Evolutionary conservation across 768 basidiomycete species (phyloP).

Genomic region (Kockovaella imperatae): DNA sequence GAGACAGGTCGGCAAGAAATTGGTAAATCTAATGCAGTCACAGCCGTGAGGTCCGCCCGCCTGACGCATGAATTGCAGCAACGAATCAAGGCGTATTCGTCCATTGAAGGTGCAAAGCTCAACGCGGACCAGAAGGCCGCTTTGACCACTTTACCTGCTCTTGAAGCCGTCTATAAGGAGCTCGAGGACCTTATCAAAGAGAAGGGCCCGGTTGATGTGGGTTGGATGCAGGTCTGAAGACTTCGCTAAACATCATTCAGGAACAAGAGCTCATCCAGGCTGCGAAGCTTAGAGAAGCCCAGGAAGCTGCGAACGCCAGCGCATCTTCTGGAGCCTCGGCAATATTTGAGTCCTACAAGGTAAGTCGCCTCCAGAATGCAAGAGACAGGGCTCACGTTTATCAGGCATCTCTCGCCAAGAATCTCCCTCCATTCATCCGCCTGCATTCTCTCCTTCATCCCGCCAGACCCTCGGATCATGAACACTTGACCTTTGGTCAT

Average conservation of each 20-base stretch:
- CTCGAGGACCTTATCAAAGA: conserved; percentile 74
- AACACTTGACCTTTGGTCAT: conserved; percentile 28
- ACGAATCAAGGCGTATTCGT: conserved; percentile 64
- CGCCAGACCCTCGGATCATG: conserved; percentile 29
- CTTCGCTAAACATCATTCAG: conserved; percentile 3
- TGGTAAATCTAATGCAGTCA: conserved; percentile 66
- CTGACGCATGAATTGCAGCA: conserved; percentile 53
- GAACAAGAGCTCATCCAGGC: conserved; percentile 28
- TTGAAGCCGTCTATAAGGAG: conserved; percentile 75
- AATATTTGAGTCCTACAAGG: background rate
- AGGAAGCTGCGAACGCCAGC: background rate
- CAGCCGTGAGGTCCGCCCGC: conserved; percentile 35
- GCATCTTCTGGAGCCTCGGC: background rate
- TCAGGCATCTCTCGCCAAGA: conserved; percentile 13
- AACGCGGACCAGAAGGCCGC: conserved; percentile 80
- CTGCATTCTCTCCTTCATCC: conserved; percentile 34
- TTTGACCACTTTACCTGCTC: conserved; percentile 61
- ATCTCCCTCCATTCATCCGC: conserved; percentile 27
- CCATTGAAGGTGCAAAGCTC: conserved; percentile 61
- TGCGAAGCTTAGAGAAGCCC: conserved; percentile 16
- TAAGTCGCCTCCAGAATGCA: background rate
- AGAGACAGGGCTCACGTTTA: background rate
- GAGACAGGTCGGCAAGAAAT: conserved; percentile 72
- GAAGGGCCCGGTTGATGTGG: conserved; percentile 57
- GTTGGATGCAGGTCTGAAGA: background rate